Evolutionary conservation across 1,139 yeast species (phyloP).

Genomic region (Yamadazyma aaseri): DNA sequence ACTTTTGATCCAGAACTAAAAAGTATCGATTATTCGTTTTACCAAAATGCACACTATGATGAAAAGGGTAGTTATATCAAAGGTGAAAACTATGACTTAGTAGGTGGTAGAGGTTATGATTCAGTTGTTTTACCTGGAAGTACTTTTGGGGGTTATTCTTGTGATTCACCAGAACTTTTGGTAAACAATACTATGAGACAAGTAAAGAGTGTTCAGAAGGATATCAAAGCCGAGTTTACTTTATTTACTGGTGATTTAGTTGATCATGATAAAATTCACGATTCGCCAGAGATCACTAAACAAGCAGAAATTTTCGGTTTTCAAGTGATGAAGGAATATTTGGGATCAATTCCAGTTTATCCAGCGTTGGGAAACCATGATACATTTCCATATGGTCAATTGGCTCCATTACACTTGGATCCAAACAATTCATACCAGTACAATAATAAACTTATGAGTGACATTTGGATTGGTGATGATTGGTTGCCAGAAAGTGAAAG

Average conservation of each 20-base stretch:
- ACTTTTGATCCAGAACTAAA: constrained; percentile 18
- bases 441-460: constrained; percentile 60
- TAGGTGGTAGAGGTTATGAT: constrained; percentile 36
- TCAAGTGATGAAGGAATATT: constrained; percentile 52
- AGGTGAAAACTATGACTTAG: constrained; percentile 41
- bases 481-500: constrained; percentile 32
- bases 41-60: constrained; percentile 38
- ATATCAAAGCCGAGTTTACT: constrained; percentile 51
- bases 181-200: constrained; percentile 54
- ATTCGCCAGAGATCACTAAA: constrained; percentile 48
- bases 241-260: constrained; percentile 71
- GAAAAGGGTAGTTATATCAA: constrained; percentile 32
- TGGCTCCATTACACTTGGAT: constrained; percentile 47
- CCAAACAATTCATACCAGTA: constrained; percentile 51
- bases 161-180: constrained; percentile 64
- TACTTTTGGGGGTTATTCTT: constrained; percentile 60
- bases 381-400: constrained; percentile 73
- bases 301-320: constrained; percentile 53
- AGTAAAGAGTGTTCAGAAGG: constrained; percentile 27
- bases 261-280: constrained; percentile 53
- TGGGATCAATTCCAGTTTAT: constrained; percentile 57
- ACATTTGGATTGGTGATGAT: constrained; percentile 49
- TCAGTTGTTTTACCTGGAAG: constrained; percentile 53
- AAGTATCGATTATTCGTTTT: constrained; percentile 20
- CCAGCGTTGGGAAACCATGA: constrained; percentile 73